phyloP scores from a whole-genome alignment of 805 yeast genomes.

The Blastobotrys chiropterorum region DNA sequence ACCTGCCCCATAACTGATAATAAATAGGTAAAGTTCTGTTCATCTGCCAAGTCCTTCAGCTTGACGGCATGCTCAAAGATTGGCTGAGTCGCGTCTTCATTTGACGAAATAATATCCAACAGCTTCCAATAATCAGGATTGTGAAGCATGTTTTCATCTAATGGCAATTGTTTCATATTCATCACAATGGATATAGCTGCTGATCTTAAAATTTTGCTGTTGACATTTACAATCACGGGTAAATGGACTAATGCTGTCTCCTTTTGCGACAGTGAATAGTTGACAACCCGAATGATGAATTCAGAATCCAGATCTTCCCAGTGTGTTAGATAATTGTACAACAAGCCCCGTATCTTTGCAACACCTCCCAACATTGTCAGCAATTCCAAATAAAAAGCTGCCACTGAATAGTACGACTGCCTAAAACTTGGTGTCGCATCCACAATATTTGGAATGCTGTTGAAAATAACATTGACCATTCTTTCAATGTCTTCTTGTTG shows the following conservation, averaged over 20 bases:
- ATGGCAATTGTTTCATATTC: background rate
- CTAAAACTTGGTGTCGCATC: conserved; percentile 11
- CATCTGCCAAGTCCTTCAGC: background rate
- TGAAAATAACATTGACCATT: conserved; percentile 32
- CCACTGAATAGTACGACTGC: conserved; percentile 28
- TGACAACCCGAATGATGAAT: conserved; percentile 28
- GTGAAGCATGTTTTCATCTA: background rate
- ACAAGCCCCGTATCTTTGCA: conserved; percentile 3
- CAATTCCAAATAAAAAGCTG: conserved; percentile 25
- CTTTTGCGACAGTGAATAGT: conserved; percentile 30
- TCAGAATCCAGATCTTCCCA: conserved; percentile 16
- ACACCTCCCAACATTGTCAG: conserved; percentile 15
- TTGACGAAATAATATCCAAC: conserved; percentile 43
- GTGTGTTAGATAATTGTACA: conserved; percentile 11
- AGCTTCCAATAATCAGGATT: conserved; percentile 46
- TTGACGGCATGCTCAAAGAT: conserved; percentile 13
- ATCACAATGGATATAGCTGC: background rate
- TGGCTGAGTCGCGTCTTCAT: conserved; percentile 35
- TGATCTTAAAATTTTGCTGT: background rate
- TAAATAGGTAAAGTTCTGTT: conserved; percentile 26
- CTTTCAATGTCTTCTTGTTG: conserved; percentile 7
- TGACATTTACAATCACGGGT: background rate
- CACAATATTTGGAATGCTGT: conserved; percentile 17
- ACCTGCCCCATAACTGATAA: conserved; percentile 21
- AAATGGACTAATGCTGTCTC: background rate